A percentile compares a stretch with the other conserved stretches of the same genome.
These are phyloP conservation scores for Mikania micrantha DNA, from an alignment of 129 eudicot genomes.

Conservation along the genomic window DNA sequence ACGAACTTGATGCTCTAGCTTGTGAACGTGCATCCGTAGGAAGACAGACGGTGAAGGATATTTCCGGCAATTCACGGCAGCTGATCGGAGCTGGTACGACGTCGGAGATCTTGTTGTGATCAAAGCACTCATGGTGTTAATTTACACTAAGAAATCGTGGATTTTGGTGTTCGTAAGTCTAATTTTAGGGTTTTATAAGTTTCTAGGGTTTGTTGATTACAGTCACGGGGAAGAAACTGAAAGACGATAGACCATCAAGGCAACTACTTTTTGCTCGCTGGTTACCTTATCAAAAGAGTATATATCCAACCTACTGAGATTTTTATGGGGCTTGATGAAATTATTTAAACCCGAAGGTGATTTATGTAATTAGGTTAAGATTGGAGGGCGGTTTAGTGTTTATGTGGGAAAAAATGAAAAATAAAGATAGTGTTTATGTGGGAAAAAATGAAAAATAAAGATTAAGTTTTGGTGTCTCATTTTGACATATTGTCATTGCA, in stretches of 20 bases:
- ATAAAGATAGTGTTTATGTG: no score
- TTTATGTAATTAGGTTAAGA: not conserved
- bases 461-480: no score
- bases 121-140: slow-evolving; percentile 16
- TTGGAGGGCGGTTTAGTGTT: not conserved
- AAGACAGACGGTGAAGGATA: slow-evolving; percentile 25
- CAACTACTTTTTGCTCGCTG: not conserved
- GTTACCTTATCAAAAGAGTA: slow-evolving; percentile 5
- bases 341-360: not conserved
- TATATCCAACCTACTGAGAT: not conserved
- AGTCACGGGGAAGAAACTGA: slow-evolving; percentile 7
- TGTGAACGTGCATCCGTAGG: slow-evolving; percentile 32
- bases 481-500: no score
- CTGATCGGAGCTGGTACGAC: slow-evolving; percentile 71
- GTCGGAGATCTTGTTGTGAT: slow-evolving; percentile 32
- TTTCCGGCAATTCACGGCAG: slow-evolving; percentile 39
- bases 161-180: not conserved
- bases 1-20: slow-evolving; percentile 28
- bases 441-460: no score
- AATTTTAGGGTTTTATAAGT: slow-evolving; percentile 17
- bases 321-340: slow-evolving; percentile 4
- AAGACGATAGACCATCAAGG: slow-evolving; percentile 8
- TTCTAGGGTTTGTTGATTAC: slow-evolving; percentile 19
- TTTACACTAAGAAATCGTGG: not conserved
- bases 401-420: no score